phyloP scores from a whole-genome alignment of 2,329 filamentous ascomycete genomes.

The Waltergamsia citrina region DNA sequence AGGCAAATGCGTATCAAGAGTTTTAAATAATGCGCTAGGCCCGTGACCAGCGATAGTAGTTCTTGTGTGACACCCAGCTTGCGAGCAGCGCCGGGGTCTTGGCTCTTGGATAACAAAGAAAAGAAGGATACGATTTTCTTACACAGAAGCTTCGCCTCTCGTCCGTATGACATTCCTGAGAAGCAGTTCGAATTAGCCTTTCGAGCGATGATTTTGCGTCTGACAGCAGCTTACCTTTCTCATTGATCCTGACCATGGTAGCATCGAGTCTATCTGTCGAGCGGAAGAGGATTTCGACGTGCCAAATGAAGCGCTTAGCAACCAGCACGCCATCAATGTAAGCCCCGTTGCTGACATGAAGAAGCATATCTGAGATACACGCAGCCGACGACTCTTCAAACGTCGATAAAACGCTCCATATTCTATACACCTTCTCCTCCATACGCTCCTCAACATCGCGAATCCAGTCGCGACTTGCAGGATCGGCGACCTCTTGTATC shows the following conservation, averaged over 20 bases:
- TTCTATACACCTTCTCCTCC: slow-evolving; percentile 95
- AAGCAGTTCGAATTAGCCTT: not conserved
- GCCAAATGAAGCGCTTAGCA: slow-evolving; percentile 91
- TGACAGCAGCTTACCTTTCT: slow-evolving; percentile 62
- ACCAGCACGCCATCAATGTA: slow-evolving; percentile 93
- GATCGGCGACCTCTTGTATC: not conserved
- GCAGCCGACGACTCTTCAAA: slow-evolving; percentile 97
- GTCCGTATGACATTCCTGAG: slow-evolving; percentile 81
- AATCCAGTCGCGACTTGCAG: slow-evolving; percentile 41
- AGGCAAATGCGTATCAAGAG: slow-evolving; percentile 94
- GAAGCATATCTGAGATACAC: slow-evolving; percentile 97
- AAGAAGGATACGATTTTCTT: slow-evolving; percentile 99
- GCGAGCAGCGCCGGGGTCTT: slow-evolving; percentile 76
- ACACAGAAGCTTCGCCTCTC: slow-evolving; percentile 97
- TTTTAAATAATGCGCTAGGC: slow-evolving; percentile 93
- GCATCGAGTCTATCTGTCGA: slow-evolving; percentile 79
- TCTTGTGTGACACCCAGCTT: slow-evolving; percentile 96
- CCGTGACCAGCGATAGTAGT: slow-evolving; percentile 92
- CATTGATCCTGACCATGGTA: slow-evolving; percentile 56
- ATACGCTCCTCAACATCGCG: slow-evolving; percentile 84
- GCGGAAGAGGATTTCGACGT: slow-evolving; percentile 86
- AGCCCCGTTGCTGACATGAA: slow-evolving; percentile 95
- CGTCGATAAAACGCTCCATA: slow-evolving; percentile 94
- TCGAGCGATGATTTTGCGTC: not conserved
- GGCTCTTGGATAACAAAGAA: slow-evolving; percentile 84